Conservation (phyloP, 2,329 filamentous ascomycete species). For the Sclerotinia sclerotiorum region DNA sequence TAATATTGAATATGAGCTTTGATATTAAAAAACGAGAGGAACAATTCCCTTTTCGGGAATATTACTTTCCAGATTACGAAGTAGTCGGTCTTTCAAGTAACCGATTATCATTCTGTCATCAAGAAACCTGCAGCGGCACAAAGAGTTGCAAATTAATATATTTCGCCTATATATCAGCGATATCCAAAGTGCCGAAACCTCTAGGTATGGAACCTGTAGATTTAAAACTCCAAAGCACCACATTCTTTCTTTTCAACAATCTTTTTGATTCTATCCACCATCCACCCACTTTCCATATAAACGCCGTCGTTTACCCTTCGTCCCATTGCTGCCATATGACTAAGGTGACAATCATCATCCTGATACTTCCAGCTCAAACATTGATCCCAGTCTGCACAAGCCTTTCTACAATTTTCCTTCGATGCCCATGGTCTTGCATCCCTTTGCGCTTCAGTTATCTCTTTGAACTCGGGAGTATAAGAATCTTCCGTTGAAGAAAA, state of each 20-base stretch:
- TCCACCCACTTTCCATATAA: slow-evolving; percentile 30
- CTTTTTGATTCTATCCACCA: slow-evolving; percentile 27
- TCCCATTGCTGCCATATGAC: slow-evolving; percentile 26
- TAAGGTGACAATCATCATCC: slow-evolving; percentile 25
- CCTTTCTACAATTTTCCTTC: slow-evolving; percentile 23
- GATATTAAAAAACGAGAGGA: no score
- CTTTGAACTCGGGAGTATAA: neutral
- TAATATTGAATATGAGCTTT: no score
- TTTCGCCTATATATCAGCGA: neutral
- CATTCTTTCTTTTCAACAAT: slow-evolving; percentile 22
- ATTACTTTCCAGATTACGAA: no score
- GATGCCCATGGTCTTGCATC: slow-evolving; percentile 25
- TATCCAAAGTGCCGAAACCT: neutral
- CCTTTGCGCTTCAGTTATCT: neutral
- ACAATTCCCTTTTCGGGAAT: no score
- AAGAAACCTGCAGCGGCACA: neutral
- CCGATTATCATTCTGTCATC: no score
- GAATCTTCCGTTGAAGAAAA: slow-evolving; percentile 19
- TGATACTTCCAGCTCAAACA: slow-evolving; percentile 29
- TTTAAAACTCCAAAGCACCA: slow-evolving; percentile 21
- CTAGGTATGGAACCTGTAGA: neutral
- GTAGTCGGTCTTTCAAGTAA: no score
- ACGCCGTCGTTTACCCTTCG: slow-evolving; percentile 23
- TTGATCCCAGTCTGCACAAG: slow-evolving; percentile 26
- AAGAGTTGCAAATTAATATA: neutral